Conservation (phyloP, 768 basidiomycete species). For the Boletus rex-veris region DNA sequence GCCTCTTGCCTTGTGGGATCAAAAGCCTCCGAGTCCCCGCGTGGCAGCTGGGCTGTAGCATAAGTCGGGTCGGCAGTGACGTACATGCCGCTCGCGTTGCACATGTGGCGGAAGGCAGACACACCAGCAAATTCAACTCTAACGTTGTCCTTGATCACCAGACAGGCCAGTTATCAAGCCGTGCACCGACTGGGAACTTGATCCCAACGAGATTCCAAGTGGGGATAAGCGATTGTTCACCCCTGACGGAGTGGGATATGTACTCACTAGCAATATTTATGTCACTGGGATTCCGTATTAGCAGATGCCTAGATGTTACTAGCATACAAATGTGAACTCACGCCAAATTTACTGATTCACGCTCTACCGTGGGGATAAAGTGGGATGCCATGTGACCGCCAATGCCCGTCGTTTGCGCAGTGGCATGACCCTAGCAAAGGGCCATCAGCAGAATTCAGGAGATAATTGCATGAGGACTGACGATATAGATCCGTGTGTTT, state of each 20-base stretch:
- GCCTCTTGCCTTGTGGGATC: no score
- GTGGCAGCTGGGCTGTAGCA: no score
- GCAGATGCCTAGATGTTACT: not conserved
- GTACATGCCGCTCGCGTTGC: no score
- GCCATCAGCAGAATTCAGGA: not conserved
- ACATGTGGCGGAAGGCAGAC: no score
- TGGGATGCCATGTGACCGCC: conserved; percentile 1
- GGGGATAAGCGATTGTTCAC: not conserved
- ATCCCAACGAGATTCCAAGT: no score
- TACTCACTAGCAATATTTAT: not conserved
- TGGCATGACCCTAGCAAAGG: conserved; percentile 1
- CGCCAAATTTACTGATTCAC: conserved; percentile 1
- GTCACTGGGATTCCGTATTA: not conserved
- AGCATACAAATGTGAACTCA: not conserved
- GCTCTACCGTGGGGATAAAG: conserved; percentile 1
- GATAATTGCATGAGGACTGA: not conserved
- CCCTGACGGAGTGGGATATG: not conserved
- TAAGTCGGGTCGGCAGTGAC: no score
- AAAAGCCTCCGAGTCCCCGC: no score
- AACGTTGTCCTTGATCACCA: no score
- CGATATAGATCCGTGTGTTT: not conserved
- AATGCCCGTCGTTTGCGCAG: conserved; percentile 2
- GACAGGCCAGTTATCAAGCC: no score
- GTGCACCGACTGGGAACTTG: no score
- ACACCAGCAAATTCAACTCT: no score